Percentiles rank a stretch among this genome's conserved stretches.
Evolutionary conservation across 257 asterid genomes (phyloP).

Genomic region (Anisodus acutangulus): DNA sequence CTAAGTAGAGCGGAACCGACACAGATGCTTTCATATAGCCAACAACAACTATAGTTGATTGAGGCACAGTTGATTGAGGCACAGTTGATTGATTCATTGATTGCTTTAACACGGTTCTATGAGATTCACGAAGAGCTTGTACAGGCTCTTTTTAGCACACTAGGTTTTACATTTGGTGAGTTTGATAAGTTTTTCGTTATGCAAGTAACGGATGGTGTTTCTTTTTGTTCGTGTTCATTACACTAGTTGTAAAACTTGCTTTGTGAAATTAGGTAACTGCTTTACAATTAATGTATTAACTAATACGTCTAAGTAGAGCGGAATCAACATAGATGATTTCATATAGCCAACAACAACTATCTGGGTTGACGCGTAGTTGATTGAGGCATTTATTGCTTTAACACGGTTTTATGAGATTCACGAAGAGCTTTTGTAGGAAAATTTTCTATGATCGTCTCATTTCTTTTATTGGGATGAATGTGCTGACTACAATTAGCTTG

Average conservation of each 20-base stretch:
- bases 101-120: background rate
- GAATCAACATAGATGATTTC: slow-evolving; percentile 1
- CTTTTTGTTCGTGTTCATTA: background rate
- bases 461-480: background rate
- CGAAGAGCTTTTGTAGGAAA: background rate
- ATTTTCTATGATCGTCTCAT: background rate
- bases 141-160: slow-evolving; percentile 57
- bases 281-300: background rate
- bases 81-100: slow-evolving; percentile 18
- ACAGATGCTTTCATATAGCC: background rate
- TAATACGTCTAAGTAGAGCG: background rate
- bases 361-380: background rate
- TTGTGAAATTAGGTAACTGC: too few relatives aligned
- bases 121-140: slow-evolving; percentile 28
- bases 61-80: slow-evolving; percentile 15
- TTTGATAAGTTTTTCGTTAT: background rate
- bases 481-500: background rate
- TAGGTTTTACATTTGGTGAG: slow-evolving; percentile 58
- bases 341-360: background rate
- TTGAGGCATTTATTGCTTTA: background rate
- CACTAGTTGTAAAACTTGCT: background rate
- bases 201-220: background rate
- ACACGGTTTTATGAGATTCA: background rate
- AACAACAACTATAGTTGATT: background rate
- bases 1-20: background rate